A percentile compares a stretch with the other conserved stretches of the same genome.
Evolutionary conservation across 257 asterid genomes (phyloP).

Genomic region (Nicotiana obtusifolia): DNA sequence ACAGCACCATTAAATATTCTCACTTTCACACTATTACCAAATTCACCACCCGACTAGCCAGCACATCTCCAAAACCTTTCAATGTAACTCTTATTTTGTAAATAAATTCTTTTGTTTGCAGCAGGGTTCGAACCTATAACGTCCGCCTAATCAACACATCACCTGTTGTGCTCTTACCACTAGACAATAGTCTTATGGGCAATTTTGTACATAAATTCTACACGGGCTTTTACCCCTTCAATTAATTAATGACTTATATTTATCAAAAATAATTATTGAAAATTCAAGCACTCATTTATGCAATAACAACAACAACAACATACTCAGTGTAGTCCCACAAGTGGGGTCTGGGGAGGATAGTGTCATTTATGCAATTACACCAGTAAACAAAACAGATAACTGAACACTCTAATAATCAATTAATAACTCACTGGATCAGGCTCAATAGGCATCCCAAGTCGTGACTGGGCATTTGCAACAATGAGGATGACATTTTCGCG

Average conservation of each 20-base stretch:
- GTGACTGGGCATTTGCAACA: conserved; percentile 86
- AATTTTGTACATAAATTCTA: too few species aligned
- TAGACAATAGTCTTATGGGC: too few species aligned
- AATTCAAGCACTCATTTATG: conserved; percentile 7
- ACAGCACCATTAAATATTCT: background rate
- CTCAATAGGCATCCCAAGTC: conserved; percentile 61
- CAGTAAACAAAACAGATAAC: background rate
- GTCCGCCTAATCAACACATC: too few species aligned
- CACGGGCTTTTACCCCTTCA: background rate
- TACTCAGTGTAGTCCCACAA: too few species aligned
- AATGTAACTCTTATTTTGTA: background rate
- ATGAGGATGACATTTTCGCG: conserved; percentile 87
- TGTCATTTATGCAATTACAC: conserved; percentile 2
- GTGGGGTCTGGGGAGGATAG: too few species aligned
- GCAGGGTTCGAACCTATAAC: too few species aligned
- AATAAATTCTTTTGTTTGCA: background rate
- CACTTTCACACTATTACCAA: background rate
- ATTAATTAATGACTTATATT: background rate
- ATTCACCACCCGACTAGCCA: background rate
- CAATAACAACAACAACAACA: background rate
- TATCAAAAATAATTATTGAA: background rate
- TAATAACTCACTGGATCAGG: conserved; percentile 70
- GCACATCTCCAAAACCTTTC: background rate
- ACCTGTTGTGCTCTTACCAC: too few species aligned
- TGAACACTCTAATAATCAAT: background rate